A percentile compares a stretch with the other conserved stretches of the same genome.
Conservation (phyloP, 73 alveolate species). For the Tetrahymena malaccensis region DNA sequence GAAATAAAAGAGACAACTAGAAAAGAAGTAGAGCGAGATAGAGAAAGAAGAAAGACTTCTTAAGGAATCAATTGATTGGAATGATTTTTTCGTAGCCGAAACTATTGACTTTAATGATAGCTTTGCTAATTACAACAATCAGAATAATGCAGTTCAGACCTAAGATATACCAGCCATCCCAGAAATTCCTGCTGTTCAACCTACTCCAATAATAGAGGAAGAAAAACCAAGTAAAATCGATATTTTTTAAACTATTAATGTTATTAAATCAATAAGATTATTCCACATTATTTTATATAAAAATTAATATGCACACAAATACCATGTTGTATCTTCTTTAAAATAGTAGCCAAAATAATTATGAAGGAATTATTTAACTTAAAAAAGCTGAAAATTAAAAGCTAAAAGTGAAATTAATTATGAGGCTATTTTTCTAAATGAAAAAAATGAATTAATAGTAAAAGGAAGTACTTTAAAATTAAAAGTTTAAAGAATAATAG, state of each 20-base stretch:
- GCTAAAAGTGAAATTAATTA: too few relatives aligned
- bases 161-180: slow-evolving; percentile 53
- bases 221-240: slow-evolving; percentile 17
- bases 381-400: too few relatives aligned
- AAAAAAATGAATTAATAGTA: too few relatives aligned
- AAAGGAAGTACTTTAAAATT: too few relatives aligned
- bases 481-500: too few relatives aligned
- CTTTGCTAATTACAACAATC: not conserved
- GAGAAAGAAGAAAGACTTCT: slow-evolving; percentile 59
- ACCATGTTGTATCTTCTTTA: too few relatives aligned
- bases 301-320: too few relatives aligned
- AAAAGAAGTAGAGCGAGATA: slow-evolving; percentile 54
- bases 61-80: slow-evolving; percentile 84
- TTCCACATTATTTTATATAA: too few relatives aligned
- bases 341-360: too few relatives aligned
- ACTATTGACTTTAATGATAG: slow-evolving; percentile 87
- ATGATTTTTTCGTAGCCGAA: slow-evolving; percentile 90
- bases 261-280: too few relatives aligned
- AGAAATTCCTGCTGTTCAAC: slow-evolving; percentile 18
- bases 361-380: too few relatives aligned
- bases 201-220: slow-evolving; percentile 20
- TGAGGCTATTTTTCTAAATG: too few relatives aligned
- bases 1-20: slow-evolving; percentile 64
- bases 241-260: not conserved
- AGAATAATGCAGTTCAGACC: slow-evolving; percentile 3